phyloP scores from a whole-genome alignment of 2,329 filamentous ascomycete genomes.

The Paecilomyces fulvus region DNA sequence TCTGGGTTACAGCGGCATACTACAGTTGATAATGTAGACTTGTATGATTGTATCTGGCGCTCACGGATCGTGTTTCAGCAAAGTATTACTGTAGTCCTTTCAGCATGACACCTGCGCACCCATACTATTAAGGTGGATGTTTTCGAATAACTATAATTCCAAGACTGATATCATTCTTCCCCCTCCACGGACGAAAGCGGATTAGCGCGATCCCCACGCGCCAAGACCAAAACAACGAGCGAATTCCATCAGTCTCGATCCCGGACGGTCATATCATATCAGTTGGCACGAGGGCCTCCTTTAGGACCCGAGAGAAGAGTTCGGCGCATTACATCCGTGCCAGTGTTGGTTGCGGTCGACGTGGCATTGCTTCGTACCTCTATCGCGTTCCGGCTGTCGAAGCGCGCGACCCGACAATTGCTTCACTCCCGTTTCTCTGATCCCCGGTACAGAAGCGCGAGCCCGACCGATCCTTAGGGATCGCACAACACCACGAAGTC shows the following conservation, averaged over 20 bases:
- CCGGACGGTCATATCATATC: background rate
- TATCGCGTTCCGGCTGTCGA: background rate
- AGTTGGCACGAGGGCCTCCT: background rate
- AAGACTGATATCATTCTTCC: too few relatives aligned
- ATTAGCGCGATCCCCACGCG: constrained; percentile 29
- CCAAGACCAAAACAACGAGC: constrained; percentile 32
- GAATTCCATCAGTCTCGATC: constrained; percentile 3
- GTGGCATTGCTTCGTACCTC: background rate
- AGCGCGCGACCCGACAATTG: background rate
- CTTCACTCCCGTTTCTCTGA: background rate
- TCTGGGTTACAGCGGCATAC: background rate
- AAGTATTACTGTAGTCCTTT: too few relatives aligned
- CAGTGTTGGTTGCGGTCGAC: background rate
- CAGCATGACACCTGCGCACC: too few relatives aligned
- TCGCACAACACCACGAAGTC: background rate
- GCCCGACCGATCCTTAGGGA: background rate
- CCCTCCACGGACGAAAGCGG: constrained; percentile 16
- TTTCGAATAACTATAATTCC: too few relatives aligned
- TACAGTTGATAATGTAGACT: background rate
- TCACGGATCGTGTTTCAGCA: background rate
- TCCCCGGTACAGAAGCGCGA: background rate
- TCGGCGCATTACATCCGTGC: background rate
- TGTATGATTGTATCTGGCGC: background rate
- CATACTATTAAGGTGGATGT: too few relatives aligned
- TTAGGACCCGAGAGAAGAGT: background rate